These are phyloP conservation scores for Pogostemon cablin DNA, from an alignment of 257 asterid species.

Conservation along the genomic window DNA sequence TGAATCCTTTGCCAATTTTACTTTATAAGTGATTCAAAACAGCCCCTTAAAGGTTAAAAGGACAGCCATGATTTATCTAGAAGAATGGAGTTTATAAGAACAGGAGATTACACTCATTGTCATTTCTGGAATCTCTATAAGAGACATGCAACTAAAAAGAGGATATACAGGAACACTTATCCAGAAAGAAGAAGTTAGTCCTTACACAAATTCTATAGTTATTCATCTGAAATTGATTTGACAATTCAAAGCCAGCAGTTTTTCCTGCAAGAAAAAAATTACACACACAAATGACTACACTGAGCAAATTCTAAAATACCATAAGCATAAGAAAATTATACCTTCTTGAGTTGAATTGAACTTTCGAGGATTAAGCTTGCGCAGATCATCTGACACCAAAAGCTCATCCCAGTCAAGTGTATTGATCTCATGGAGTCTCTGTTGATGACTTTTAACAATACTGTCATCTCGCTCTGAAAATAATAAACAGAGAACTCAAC, in stretches of 20 bases:
- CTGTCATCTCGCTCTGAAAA: slow-evolving; percentile 54
- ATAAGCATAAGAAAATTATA: slow-evolving; percentile 27
- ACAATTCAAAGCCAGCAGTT: slow-evolving; percentile 46
- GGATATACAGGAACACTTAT: slow-evolving; percentile 11
- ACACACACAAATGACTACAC: slow-evolving; percentile 21
- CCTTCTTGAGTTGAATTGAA: slow-evolving; percentile 61
- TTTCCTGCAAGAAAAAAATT: slow-evolving; percentile 50
- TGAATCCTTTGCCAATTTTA: slow-evolving; percentile 10
- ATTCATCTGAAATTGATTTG: slow-evolving; percentile 48
- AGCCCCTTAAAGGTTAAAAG: slow-evolving; percentile 3
- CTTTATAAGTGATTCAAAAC: slow-evolving; percentile 7
- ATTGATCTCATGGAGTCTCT: slow-evolving; percentile 82
- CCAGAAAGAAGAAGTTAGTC: neutral
- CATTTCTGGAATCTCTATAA: slow-evolving; percentile 10
- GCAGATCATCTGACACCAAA: slow-evolving; percentile 64
- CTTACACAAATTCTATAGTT: slow-evolving; percentile 51
- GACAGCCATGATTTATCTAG: neutral
- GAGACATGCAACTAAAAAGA: slow-evolving; percentile 23
- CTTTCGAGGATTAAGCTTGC: slow-evolving; percentile 50
- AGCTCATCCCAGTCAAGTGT: slow-evolving; percentile 99
- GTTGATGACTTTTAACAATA: slow-evolving; percentile 60
- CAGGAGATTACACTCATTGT: slow-evolving; percentile 3
- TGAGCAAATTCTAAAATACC: slow-evolving; percentile 16
- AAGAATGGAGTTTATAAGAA: neutral
- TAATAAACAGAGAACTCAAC: slow-evolving; percentile 26